Conservation (phyloP, 331 rosid species). For the Pyracantha coccinea region DNA sequence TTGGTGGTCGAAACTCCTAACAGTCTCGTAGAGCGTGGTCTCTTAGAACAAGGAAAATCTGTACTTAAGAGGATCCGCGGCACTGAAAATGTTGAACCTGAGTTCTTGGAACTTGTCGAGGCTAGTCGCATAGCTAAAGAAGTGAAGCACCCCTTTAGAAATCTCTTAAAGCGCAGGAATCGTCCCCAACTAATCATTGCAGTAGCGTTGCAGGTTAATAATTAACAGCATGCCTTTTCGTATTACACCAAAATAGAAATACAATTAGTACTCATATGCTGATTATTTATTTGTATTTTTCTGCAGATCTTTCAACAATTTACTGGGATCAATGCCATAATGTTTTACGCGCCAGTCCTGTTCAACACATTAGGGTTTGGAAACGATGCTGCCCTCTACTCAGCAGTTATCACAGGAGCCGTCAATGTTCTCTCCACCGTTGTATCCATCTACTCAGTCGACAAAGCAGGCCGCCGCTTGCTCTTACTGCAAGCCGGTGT, state of each 20-base stretch:
- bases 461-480: constrained; percentile 56
- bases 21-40: constrained; percentile 78
- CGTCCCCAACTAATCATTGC: constrained; percentile 73
- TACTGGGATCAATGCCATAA: constrained; percentile 85
- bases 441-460: constrained; percentile 58
- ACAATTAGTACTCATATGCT: too few relatives aligned
- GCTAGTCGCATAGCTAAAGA: constrained; percentile 51
- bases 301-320: constrained; percentile 67
- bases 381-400: constrained; percentile 59
- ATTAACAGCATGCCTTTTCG: too few relatives aligned
- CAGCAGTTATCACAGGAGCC: constrained; percentile 73
- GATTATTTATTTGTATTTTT: too few relatives aligned
- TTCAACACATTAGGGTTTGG: constrained; percentile 64
- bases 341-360: constrained; percentile 84
- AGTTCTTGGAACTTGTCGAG: constrained; percentile 52
- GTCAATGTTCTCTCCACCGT: constrained; percentile 66
- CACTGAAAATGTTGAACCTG: constrained; percentile 53
- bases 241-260: too few relatives aligned
- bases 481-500: constrained; percentile 61
- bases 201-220: constrained; percentile 31
- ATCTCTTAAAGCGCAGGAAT: constrained; percentile 44
- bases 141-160: constrained; percentile 52
- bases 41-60: constrained; percentile 41
- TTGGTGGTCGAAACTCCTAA: constrained; percentile 79
- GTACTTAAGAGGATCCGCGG: constrained; percentile 68